These are phyloP conservation scores for Geranium brycei DNA, from an alignment of 345 rosid species.

Conservation along the genomic window DNA sequence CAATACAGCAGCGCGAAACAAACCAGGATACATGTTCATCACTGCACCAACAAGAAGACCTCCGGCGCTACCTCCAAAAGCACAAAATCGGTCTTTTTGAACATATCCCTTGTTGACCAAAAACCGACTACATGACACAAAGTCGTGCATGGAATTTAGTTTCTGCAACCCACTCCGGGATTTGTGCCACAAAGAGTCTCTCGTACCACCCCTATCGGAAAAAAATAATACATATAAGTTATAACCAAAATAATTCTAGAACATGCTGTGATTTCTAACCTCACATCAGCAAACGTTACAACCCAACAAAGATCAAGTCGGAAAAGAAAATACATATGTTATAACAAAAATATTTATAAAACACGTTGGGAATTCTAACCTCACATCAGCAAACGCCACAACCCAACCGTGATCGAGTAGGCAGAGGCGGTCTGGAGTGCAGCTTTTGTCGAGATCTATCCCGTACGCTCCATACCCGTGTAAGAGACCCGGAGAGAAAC, in stretches of 20 bases:
- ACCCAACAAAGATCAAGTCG: slow-evolving; percentile 98
- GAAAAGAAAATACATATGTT: slow-evolving; percentile 3
- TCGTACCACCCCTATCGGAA: slow-evolving; percentile 53
- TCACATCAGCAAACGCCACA: slow-evolving; percentile 85
- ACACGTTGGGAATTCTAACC: too few relatives aligned
- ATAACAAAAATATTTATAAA: too few relatives aligned
- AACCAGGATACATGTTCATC: slow-evolving; percentile 46
- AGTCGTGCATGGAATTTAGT: slow-evolving; percentile 60
- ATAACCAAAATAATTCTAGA: too few relatives aligned
- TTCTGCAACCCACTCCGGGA: slow-evolving; percentile 48
- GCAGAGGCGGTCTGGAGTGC: slow-evolving; percentile 60
- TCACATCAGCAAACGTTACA: slow-evolving; percentile 25
- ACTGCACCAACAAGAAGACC: slow-evolving; percentile 66
- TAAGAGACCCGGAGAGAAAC: slow-evolving; percentile 52
- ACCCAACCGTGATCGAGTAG: slow-evolving; percentile 94
- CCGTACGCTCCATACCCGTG: slow-evolving; percentile 88
- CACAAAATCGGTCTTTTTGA: slow-evolving; percentile 45
- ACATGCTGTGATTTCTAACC: too few relatives aligned
- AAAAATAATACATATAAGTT: not conserved
- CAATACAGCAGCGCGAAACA: slow-evolving; percentile 59
- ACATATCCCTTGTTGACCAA: slow-evolving; percentile 57
- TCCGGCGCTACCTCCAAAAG: slow-evolving; percentile 70
- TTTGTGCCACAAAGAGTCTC: slow-evolving; percentile 66
- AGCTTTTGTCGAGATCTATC: slow-evolving; percentile 63
- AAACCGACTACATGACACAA: slow-evolving; percentile 43